These are phyloP conservation scores for Flaveria linearis DNA, from an alignment of 129 eudicot species.

Conservation along the genomic window DNA sequence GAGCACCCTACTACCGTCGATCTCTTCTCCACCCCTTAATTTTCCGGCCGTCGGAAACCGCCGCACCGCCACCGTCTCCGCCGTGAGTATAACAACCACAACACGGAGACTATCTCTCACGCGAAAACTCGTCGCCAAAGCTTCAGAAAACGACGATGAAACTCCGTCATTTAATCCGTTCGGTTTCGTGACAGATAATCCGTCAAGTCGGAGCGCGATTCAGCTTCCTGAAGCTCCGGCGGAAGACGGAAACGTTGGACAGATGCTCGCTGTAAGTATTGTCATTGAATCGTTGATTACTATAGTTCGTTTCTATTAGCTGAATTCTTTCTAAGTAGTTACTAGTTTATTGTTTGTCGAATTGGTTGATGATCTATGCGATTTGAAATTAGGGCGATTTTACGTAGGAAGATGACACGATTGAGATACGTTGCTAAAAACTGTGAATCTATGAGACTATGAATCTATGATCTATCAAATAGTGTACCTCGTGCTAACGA, in stretches of 20 bases:
- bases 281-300: background rate
- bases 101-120: constrained; percentile 27
- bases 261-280: constrained; percentile 73
- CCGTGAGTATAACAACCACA: constrained; percentile 7
- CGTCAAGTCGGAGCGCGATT: constrained; percentile 90
- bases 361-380: background rate
- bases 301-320: background rate
- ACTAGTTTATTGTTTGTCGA: constrained; percentile 10
- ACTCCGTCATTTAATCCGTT: constrained; percentile 81
- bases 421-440: background rate
- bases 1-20: too few relatives aligned
- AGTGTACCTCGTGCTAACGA: constrained; percentile 4
- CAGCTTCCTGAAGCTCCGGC: constrained; percentile 94
- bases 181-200: constrained; percentile 94
- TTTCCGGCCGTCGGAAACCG: constrained; percentile 17
- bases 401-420: background rate
- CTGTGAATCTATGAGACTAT: background rate
- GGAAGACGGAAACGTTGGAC: constrained; percentile 97
- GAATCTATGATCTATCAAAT: constrained; percentile 9
- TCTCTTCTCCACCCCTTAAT: constrained; percentile 44
- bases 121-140: constrained; percentile 37
- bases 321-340: background rate
- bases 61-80: constrained; percentile 17
- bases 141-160: constrained; percentile 51
- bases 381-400: constrained; percentile 7